Base-by-base conservation (phyloP, 495 filamentous ascomycete species). In the Penicillium flavigenum region DNA sequence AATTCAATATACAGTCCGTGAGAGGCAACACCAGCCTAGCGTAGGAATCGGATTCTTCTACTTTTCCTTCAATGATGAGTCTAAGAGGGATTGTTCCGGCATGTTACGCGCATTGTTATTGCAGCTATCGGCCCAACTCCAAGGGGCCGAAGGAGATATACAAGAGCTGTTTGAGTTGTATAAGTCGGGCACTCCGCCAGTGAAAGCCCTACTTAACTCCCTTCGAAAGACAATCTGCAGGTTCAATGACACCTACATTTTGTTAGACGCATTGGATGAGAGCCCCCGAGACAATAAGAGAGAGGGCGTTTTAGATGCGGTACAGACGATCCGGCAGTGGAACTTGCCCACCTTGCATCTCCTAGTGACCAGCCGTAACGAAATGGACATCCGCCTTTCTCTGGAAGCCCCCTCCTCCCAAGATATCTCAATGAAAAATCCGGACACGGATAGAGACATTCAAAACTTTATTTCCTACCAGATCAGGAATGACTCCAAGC, bases 41-140 rank as follows among this genome's bases (percentile, higher is more conserved):
- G 51, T 68, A 17, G 72, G 69, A n/a, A 59, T 76, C 26, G 68
- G 64, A 4, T 76, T 71, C 58, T 78, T 75, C 59, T 78, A 71
- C 60, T 78, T 76, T 54, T 64, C 69, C 3, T 76, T 78, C 43
- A 69, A 42, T 36, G 72, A 78, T 17, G 39, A 65, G 4, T 36
- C 54, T 3, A 76, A 76, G 42, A 66, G 69, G 47, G 54, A 66
- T 26, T 49, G 16, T 9, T 50, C 42, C 7, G 63, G 61, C 9
- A 74, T 76, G 72, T 19, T 78, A 46, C 70, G 72, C 24, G 54
- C 75, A 10, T 46, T 75, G 27, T 27, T 74, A n/a, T 51, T 73
- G 22, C 74, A 78, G 45, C 57, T 77, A 27, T 68, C 66, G 5
- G 58, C n/a, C 22, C 72, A 75, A 52, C 59, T 66, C 17, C 9